Evolutionary conservation across 164 flowering plant genomes (phyloP), one percentile per base, ranked within the genome.

Genomic region (Berberis vulgaris): DNA sequence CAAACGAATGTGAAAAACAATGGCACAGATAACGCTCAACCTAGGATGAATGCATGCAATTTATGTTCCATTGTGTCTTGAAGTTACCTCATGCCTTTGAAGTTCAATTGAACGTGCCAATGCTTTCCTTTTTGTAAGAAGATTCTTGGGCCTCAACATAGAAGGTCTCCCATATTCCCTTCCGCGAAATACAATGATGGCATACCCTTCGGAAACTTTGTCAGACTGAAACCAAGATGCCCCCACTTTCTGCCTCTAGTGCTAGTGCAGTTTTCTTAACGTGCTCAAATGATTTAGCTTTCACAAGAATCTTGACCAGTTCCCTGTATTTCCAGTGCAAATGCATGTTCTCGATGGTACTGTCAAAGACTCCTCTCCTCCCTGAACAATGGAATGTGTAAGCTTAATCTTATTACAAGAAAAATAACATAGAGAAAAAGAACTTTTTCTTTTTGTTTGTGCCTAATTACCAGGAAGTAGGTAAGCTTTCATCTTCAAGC

Each of bases 251-350:
- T 46, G 89, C 83, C 74, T 91, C 99, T 65, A 94, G 86, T 0
- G 96, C 70, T 61, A 87, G 60, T 11, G 96, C 99, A 73, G 86
- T 66, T 9, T 77, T 80, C 70, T 81, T 87, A 10, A 87, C 99
- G 60, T 83, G 80, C 46, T 85, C 87, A 72, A 94, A 82, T 64
- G 68, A 73, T 70, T 77, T 85, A 59, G 83, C 91, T 65, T 87
- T 87, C 63, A 83, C 74, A 46, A 87, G 65, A 67, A 94, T 78
- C 73, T 89, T 91, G 44, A 94, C 89, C 66, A 94, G 75, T 67
- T 94, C 99, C 50, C 97, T 74, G 67, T 91, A 94, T 70, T 94
- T 94, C 99, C 99, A 94, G 66, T 94, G 97, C 78, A 91, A 78
- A 75, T 94, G 97, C 95, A 94, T 86, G 74, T 91, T 94, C 81